phyloP scores from a whole-genome alignment of 2,329 filamentous ascomycete species.

The Penicillium brasilianum region DNA sequence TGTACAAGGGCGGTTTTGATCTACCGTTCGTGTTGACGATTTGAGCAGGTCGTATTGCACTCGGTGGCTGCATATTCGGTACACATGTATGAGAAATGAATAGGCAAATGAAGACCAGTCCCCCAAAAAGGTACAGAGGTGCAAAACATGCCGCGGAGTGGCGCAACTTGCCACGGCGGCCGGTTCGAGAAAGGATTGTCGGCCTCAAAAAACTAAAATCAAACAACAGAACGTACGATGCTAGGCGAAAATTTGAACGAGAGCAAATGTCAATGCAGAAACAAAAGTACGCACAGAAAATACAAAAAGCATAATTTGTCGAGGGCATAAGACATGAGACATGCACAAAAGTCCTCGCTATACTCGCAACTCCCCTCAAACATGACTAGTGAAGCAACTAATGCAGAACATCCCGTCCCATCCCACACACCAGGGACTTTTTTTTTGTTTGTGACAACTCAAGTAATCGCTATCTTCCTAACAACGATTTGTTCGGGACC shows the following conservation, averaged over 20 bases:
- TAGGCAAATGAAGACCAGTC: neutral
- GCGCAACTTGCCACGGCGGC: slow-evolving; percentile 14
- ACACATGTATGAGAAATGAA: neutral
- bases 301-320: neutral
- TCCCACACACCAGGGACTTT: neutral
- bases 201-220: neutral
- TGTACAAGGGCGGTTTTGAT: neutral
- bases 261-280: neutral
- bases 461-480: too few species aligned
- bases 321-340: neutral
- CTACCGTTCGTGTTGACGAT: neutral
- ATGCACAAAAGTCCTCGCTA: neutral
- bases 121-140: neutral
- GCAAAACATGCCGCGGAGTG: slow-evolving; percentile 11
- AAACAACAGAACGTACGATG: neutral
- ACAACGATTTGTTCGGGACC: too few species aligned
- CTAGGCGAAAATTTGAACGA: neutral
- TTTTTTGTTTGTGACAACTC: neutral
- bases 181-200: slow-evolving; percentile 14
- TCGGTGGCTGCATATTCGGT: neutral
- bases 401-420: slow-evolving; percentile 1
- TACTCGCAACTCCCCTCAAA: neutral
- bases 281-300: neutral
- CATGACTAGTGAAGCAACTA: neutral
- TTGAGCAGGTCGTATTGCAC: slow-evolving; percentile 8